Evolutionary conservation across 495 filamentous ascomycete genomes (phyloP).

Genomic region (Aspergillus baeticus): DNA sequence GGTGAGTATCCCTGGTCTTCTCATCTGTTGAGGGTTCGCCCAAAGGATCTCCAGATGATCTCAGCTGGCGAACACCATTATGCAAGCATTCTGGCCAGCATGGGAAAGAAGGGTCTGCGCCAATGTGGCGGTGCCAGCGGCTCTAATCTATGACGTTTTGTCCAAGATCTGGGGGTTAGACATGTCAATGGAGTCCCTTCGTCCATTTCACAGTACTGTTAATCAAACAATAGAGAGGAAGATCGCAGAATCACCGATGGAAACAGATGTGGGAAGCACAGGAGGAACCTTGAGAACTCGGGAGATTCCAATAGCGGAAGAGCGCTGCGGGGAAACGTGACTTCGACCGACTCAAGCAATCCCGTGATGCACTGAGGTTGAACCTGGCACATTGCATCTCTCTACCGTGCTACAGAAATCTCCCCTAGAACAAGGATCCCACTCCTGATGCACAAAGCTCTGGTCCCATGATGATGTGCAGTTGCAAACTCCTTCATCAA

Average conservation of each 20-base stretch:
- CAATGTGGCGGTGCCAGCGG: too few relatives aligned
- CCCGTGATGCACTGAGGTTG: background rate
- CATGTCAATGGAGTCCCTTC: background rate
- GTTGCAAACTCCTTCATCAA: background rate
- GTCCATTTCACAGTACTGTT: background rate
- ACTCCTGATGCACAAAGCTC: background rate
- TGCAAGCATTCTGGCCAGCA: too few relatives aligned
- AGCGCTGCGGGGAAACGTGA: slow-evolving; percentile 12
- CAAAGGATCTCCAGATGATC: too few relatives aligned
- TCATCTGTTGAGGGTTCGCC: background rate
- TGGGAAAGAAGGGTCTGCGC: too few relatives aligned
- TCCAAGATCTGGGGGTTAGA: background rate
- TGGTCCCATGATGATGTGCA: slow-evolving; percentile 19
- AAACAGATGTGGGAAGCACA: background rate
- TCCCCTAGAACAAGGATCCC: background rate
- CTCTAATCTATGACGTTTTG: too few relatives aligned
- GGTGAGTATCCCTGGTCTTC: background rate
- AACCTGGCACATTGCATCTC: background rate
- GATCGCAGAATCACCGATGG: too few relatives aligned
- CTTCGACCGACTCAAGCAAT: background rate
- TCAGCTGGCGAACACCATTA: background rate
- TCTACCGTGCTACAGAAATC: background rate
- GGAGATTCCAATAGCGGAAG: background rate
- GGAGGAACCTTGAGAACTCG: background rate
- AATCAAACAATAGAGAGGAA: background rate